Evolutionary conservation across 495 filamentous ascomycete genomes (phyloP), one percentile per base, ranked within the genome.

Genomic region (Podospora tetraspora): DNA sequence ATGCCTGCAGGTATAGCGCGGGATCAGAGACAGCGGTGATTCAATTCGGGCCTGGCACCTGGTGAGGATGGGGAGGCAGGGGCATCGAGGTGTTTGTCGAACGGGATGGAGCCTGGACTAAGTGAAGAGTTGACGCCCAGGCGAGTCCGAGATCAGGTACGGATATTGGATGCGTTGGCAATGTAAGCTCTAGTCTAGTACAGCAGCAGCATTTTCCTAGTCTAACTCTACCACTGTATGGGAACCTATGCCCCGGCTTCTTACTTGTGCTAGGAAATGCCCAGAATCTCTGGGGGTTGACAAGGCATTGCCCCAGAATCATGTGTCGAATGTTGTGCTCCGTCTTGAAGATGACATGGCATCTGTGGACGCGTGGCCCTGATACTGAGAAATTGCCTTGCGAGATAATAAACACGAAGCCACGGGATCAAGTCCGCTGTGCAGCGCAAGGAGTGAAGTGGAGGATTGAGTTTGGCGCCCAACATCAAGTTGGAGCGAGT

Each of bases 401-500:
- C 8, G 27, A 27, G 29, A 30, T 30, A 30, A 37, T 37, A 37
- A 13, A 37, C 16, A 13, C 3, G 11, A 34, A 34, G 2, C 11
- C 32, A 13, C 32, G 5, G 34, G 9, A 10, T 43, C 34, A 43
- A 43, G 34, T 19, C 13, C 13, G 34, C 34, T 43, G 34, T 12
- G 13, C 34, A 37, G 12, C 5, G 6, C 34, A 37, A 13, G 34
- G 34, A 37, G 34, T 37, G 34, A 43, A 43, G 34, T 10, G 9
- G 9, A n/a, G 11, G 59, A 23, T 29, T 4, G 23, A 7, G n/a
- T 65, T 52, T 59, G 63, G 57, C 56, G 63, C 63, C 63, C 63
- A 65, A 63, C 34, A 19, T 12, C 13, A 43, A 43, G 34, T 27
- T 27, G 27, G 6, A 43, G 3, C 2, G 52, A 22, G 25, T 25